Base-by-base conservation (phyloP, 805 yeast genomes). In the Clavispora santaluciae region DNA sequence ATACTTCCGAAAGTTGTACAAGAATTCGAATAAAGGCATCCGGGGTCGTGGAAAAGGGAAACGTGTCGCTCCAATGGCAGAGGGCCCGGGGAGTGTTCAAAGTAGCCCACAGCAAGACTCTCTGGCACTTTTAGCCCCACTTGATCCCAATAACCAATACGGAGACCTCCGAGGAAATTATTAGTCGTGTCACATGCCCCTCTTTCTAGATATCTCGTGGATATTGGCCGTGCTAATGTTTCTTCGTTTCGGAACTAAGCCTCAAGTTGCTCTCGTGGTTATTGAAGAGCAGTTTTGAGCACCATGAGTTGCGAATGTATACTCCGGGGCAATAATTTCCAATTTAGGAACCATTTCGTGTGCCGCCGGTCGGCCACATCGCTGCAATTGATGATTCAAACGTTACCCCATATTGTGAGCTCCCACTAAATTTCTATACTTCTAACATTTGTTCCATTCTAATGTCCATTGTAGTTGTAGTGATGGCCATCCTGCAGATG, bases 11-110 rank as follows among this genome's bases (percentile, higher is more conserved):
- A 76, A 79, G 29, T 70, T 90, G 42, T 90, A 91, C 66, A 87
- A 87, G 61, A 88, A 90, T 59, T 78, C 93, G 34, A 90, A 90
- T 57, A 79, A 87, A 55, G 97, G 97, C 15, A 90, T 90, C 46
- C 81, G 86, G 51, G 97, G 97, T 21, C 76, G 97, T 44, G 97
- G 97, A 5, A 86, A 79, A 46, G 53, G 50, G 5, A 40, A 33
- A 22, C 39, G 44, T 6, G 46, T 44, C 7, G 31, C 42, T 8
- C 41, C 40, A n/a, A 23, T 44, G 10, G 41, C 23, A 12, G 40
- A 26, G 6, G 43, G 36, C 2, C 24, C 37, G 7, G 35, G 29
- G 15, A 40, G 47, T 24, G 30, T 40, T 1, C 45, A 43, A n/a
- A 31, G 45, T 6, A 43, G 47, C 16, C 50, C 50, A 3, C 43